Conservation (phyloP, 2,329 filamentous ascomycete species). For the Diaporthe sp. region DNA sequence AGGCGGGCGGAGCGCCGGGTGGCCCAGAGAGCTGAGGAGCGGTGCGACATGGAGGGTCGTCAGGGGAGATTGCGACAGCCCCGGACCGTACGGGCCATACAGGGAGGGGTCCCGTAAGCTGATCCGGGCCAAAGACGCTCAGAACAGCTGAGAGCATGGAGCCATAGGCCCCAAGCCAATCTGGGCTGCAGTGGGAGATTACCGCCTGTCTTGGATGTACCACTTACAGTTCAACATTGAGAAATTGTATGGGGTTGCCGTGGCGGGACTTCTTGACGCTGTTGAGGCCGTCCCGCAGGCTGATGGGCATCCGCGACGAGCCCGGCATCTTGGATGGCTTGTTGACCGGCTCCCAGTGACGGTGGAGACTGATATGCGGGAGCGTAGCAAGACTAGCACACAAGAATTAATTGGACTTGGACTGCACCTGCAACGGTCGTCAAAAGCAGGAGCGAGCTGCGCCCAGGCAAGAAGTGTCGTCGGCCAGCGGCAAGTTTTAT, state of each 20-base stretch:
- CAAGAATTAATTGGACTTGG: neutral
- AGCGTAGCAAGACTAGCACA: neutral
- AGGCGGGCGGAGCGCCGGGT: neutral
- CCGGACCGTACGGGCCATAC: neutral
- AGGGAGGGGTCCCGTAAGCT: conserved; percentile 12
- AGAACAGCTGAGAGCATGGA: neutral
- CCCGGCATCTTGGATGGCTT: conserved; percentile 66
- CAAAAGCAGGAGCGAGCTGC: conserved; percentile 19
- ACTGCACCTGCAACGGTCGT: neutral
- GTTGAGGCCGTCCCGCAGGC: conserved; percentile 76
- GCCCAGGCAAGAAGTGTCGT: conserved; percentile 5
- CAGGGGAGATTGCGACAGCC: neutral
- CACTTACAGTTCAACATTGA: conserved; percentile 79
- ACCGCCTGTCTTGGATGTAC: neutral
- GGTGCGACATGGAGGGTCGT: neutral
- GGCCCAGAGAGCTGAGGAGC: conserved; percentile 1
- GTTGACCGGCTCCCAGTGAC: neutral
- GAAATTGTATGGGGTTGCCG: conserved; percentile 68
- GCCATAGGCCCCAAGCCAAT: neutral
- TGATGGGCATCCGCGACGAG: conserved; percentile 78
- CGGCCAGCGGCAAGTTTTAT: conserved; percentile 31
- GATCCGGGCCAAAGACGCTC: neutral
- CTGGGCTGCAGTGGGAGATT: conserved; percentile 2
- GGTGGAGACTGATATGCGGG: neutral
- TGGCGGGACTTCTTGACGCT: conserved; percentile 71